Evolutionary conservation across 768 basidiomycete species (phyloP), one percentile per base, ranked within the genome.

Genomic region (Mycena albidolilacea): DNA sequence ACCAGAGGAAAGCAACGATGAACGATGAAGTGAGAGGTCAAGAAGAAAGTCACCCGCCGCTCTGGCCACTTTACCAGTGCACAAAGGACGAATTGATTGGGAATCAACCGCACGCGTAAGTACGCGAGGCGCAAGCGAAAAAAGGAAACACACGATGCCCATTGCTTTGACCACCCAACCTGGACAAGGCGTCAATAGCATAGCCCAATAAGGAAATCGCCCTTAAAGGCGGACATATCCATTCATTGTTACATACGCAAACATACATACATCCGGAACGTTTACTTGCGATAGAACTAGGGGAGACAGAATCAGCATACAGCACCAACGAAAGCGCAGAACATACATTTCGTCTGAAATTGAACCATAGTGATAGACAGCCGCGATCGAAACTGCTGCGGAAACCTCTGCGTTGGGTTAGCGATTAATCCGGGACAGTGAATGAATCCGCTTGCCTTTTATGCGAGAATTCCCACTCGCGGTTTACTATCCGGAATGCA

Each of bases 381-480:
- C 98, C 98, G 73, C 97, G 89, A 82, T 99, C 98, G 82, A 99
- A 99, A 77, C 95, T 96, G 80, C 95, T 96, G 61, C 97, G 89
- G 88, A 99, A 99, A 17, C 98, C 98, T 73, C 96, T 97, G 75
- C 14, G 52, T 44, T 46, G 12, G 39, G 48, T 55, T 61, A 58
- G 70, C 67, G 35, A 52, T 37, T 39, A 54, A 57, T 75, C 61
- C 46, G 38, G 5, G 58, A 48, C 39, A 14, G 59, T 21, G 39
- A 59, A 48, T 59, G 41, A 55, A 39, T 12, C 67, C 30, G 30
- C 39, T 43, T 80, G 95, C 95, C 96, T 90, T 86, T 97, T 98
- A 79, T 99, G 97, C 48, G 96, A 97, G 82, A 95, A 97, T 78
- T 99, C 98, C 98, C 98, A 99, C 81, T 98, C 97, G 66, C 96